A percentile compares a stretch with the other conserved stretches of the same genome.
These are phyloP conservation scores for Colletotrichum tropicicola DNA, from an alignment of 2,329 filamentous ascomycete genomes.

Conservation along the genomic window DNA sequence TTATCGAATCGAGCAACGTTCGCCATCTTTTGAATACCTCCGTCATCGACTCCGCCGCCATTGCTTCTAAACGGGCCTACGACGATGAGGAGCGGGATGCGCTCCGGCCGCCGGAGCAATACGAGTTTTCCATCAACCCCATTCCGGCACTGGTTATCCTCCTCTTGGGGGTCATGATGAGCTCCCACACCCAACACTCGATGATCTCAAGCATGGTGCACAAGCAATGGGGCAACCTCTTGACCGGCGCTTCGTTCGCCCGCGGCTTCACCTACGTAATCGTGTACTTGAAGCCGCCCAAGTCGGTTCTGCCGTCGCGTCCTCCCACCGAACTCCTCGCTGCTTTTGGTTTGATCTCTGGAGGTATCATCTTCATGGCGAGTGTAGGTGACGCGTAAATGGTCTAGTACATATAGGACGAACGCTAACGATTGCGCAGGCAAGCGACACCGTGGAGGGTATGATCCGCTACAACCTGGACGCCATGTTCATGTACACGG, in stretches of 20 bases:
- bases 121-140: slow-evolving; percentile 84
- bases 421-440: not conserved
- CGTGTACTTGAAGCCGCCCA: slow-evolving; percentile 82
- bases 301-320: slow-evolving; percentile 80
- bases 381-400: slow-evolving; percentile 67
- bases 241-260: slow-evolving; percentile 82
- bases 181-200: slow-evolving; percentile 83
- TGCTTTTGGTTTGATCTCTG: slow-evolving; percentile 86
- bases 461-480: slow-evolving; percentile 82
- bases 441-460: slow-evolving; percentile 75
- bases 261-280: slow-evolving; percentile 83
- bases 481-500: slow-evolving; percentile 93
- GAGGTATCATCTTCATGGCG: slow-evolving; percentile 92
- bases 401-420: too few species aligned
- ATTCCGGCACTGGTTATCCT: slow-evolving; percentile 88
- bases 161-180: slow-evolving; percentile 93
- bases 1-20: slow-evolving; percentile 79
- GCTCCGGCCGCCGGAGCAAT: slow-evolving; percentile 67
- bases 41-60: slow-evolving; percentile 46
- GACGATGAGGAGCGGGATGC: slow-evolving; percentile 55
- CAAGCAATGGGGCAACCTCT: slow-evolving; percentile 89
- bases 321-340: slow-evolving; percentile 91
- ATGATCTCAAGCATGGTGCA: slow-evolving; percentile 93
- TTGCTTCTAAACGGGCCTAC: slow-evolving; percentile 41
- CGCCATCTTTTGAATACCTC: slow-evolving; percentile 72